Percentiles rank a stretch among this genome's conserved stretches.
These are phyloP conservation scores for Gossypium longicalyx DNA, from an alignment of 345 rosid genomes.

Conservation along the genomic window DNA sequence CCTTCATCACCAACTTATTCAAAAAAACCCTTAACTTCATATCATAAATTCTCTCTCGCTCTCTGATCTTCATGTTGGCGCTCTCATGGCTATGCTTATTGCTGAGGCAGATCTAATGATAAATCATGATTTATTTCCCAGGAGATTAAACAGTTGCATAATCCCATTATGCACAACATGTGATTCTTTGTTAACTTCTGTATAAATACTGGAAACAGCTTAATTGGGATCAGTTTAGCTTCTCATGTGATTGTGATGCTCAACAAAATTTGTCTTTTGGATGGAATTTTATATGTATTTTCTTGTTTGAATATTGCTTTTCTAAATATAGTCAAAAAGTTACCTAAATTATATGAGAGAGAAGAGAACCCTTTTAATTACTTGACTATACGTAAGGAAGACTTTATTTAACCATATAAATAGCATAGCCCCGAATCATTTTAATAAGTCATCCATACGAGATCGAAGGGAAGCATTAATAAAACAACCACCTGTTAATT, in stretches of 20 bases:
- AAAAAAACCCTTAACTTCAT: not conserved
- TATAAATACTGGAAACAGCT: not conserved
- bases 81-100: not conserved
- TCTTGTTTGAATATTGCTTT: conserved; percentile 3
- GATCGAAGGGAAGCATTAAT: too few species aligned
- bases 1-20: not conserved
- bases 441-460: too few species aligned
- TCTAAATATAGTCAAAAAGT: conserved; percentile 17
- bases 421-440: not conserved
- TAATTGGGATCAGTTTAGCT: not conserved
- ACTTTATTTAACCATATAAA: conserved; percentile 1
- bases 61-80: not conserved
- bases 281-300: conserved; percentile 1
- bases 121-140: not conserved
- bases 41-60: not conserved
- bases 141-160: not conserved
- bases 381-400: not conserved
- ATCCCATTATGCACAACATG: not conserved
- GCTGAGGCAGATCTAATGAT: not conserved
- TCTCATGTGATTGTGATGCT: conserved; percentile 15
- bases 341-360: not conserved
- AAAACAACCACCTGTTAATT: too few species aligned
- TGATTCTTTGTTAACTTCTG: conserved; percentile 1
- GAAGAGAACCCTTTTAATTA: conserved; percentile 7
- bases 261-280: conserved; percentile 8